phyloP scores from a whole-genome alignment of 768 basidiomycete genomes.

The Tubosaeta sp. region DNA sequence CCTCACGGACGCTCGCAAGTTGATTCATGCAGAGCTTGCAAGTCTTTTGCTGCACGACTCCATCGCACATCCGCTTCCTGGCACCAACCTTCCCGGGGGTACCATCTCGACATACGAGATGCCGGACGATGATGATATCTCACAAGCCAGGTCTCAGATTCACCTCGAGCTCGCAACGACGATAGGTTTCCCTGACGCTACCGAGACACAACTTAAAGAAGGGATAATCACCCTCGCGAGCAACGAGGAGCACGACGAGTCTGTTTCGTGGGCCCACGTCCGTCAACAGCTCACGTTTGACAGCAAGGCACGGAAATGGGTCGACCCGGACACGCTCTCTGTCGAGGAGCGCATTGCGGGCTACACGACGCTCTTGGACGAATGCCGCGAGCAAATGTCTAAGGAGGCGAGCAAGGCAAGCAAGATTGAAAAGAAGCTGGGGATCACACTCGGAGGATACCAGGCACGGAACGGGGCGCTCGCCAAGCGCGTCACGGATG shows the following conservation, averaged over 20 bases:
- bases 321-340: conserved; percentile 57
- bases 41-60: conserved; percentile 83
- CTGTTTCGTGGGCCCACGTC: conserved; percentile 66
- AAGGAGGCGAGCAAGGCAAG: conserved; percentile 75
- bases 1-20: conserved; percentile 46
- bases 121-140: conserved; percentile 75
- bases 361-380: conserved; percentile 55
- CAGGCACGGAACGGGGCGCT: conserved; percentile 68
- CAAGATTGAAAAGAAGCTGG: conserved; percentile 90
- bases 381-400: conserved; percentile 66
- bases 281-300: conserved; percentile 65
- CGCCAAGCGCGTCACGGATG: conserved; percentile 55
- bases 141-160: conserved; percentile 63
- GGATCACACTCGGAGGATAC: conserved; percentile 87
- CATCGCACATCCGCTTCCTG: conserved; percentile 82
- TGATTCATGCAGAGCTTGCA: conserved; percentile 77
- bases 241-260: conserved; percentile 57
- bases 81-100: conserved; percentile 73
- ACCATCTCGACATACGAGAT: conserved; percentile 63
- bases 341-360: conserved; percentile 59
- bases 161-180: conserved; percentile 75
- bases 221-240: conserved; percentile 64
- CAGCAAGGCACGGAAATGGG: conserved; percentile 54
- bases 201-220: conserved; percentile 70
- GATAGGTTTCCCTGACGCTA: conserved; percentile 84